Base-by-base conservation (phyloP, 352 stramenopile species). In the Elongisporangium anandrum region DNA sequence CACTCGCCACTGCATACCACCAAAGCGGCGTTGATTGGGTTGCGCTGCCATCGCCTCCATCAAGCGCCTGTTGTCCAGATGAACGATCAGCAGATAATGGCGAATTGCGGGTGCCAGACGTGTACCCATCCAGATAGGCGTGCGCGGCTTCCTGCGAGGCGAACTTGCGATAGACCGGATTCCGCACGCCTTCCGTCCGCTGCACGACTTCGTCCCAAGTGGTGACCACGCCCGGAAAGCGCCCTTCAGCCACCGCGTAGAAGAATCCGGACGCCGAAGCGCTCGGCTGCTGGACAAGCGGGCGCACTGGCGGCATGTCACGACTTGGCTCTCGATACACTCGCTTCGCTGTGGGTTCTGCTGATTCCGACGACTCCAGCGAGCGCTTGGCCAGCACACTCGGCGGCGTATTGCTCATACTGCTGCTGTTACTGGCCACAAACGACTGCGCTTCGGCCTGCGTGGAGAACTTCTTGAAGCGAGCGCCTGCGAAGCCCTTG, bases 381-480 rank as follows among this genome's bases (percentile, higher is more conserved):
- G 51, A 17, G 6, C 17, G 21, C 39, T 60, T n/a, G 22, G 5
- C 17, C 15, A 6, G 23, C 5, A 34, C 39, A 16, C 24, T 48
- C 20, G 38, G 23, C 62, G 26, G 19, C 52, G 10, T 17, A n/a
- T n/a, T n/a, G n/a, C n/a, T n/a, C 17, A 20, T 29, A 24, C 3
- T 19, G 55, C 17, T 49, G 39, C 16, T 56, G 23, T 38, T 38
- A 38, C 26, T 38, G 38, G 61, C 52, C 4, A 92, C 52, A 53
- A 89, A 92, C 20, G 65, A 63, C 16, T 79, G 60, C 6, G 85
- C 85, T 47, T 91, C 68, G 9, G 51, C 52, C 24, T 66, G 21
- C 4, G 70, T 81, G 29, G 73, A 57, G 60, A 92, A 91, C 54
- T 90, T 90, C 61, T 94, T 91, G 61, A 68, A 91, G 16, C 55